phyloP scores from a whole-genome alignment of 2,329 filamentous ascomycete genomes.

The Ceratocystiopsis minuta region DNA sequence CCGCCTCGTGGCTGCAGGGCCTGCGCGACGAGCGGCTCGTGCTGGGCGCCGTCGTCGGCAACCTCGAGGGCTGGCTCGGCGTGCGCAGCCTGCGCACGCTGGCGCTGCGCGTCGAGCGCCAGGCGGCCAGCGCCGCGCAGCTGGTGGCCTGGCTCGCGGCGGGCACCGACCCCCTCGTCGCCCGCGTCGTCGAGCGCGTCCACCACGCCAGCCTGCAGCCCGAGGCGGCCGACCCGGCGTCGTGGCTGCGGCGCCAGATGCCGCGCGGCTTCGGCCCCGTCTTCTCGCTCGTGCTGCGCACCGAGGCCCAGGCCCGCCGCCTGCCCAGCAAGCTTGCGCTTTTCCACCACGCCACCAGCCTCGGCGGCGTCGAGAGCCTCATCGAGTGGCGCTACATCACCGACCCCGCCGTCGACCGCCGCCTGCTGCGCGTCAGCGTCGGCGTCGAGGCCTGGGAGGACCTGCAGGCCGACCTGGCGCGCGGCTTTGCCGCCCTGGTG shows the following conservation, averaged over 20 bases:
- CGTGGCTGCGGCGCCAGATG: slow-evolving; percentile 79
- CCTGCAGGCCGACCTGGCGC: slow-evolving; percentile 54
- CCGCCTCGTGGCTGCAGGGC: slow-evolving; percentile 33
- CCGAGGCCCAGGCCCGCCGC: slow-evolving; percentile 39
- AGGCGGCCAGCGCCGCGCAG: slow-evolving; percentile 50
- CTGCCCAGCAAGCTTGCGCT: slow-evolving; percentile 63
- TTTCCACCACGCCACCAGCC: slow-evolving; percentile 87
- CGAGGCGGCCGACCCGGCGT: slow-evolving; percentile 34
- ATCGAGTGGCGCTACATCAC: slow-evolving; percentile 94
- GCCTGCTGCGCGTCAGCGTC: slow-evolving; percentile 63
- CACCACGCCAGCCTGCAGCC: slow-evolving; percentile 62
- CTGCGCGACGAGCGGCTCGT: slow-evolving; percentile 54
- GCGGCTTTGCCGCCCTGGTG: slow-evolving; percentile 42
- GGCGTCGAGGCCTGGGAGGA: slow-evolving; percentile 81
- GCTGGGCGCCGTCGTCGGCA: slow-evolving; percentile 73
- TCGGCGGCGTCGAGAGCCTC: slow-evolving; percentile 86
- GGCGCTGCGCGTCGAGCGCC: slow-evolving; percentile 61
- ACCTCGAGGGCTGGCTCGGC: slow-evolving; percentile 80
- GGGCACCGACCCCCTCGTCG: slow-evolving; percentile 20
- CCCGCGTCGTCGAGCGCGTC: slow-evolving; percentile 39
- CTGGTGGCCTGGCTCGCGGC: slow-evolving; percentile 55
- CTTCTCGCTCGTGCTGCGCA: slow-evolving; percentile 54
- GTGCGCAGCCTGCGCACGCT: slow-evolving; percentile 72
- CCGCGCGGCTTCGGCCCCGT: slow-evolving; percentile 78
- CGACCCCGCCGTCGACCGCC: slow-evolving; percentile 52